Base-by-base conservation (phyloP, 2,329 filamentous ascomycete genomes). In the Didymosphaeria variabile region DNA sequence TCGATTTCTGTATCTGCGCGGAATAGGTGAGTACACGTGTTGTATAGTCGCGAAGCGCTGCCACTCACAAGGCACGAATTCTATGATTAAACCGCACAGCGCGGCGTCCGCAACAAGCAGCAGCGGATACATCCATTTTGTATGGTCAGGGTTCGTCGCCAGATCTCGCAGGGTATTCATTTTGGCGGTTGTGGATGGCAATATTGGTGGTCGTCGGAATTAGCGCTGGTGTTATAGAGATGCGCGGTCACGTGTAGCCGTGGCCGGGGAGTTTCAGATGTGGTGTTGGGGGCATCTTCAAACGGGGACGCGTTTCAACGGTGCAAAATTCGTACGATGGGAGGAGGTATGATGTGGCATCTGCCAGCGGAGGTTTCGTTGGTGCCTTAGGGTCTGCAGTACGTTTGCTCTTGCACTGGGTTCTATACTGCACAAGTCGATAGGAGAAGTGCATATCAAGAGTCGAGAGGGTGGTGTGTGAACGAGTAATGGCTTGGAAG, bases 1-100 rank as follows among this genome's bases (percentile, higher is more conserved):
- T 99, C 95, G 73, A 99, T 99, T 79, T 99, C 95, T 46, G 95
- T 99, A 77, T 99, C 95, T 92, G 68, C 46, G 17, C n/a, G 36
- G 52, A 12, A 63, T 56, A 9, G 26, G 26, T 21, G 29, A 59
- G 38, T 45, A 40, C 53, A 56, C 60, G 64, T 63, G 46, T 53
- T 55, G 23, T 19, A 13, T 32, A 74, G 90, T 81, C 83, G 97
- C 93, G 97, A 45, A 93, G 89, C 60, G 97, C 85, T 77, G 32
- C 15, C 31, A 74, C 90, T 81, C 83, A 97, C 93, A 97, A 44
- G 93, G 89, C 60, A 97, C 85, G 77, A 89, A 94, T 85, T 88
- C 89, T 66, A 97, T 91, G 65, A 97, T 85, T 36, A 92, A 76
- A 17, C 81, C 85, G 77, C 91, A 95, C 23, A 97, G 85, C 19